Evolutionary conservation across 78 protist species (phyloP).

Genomic region (Salpingoeca rosetta): DNA sequence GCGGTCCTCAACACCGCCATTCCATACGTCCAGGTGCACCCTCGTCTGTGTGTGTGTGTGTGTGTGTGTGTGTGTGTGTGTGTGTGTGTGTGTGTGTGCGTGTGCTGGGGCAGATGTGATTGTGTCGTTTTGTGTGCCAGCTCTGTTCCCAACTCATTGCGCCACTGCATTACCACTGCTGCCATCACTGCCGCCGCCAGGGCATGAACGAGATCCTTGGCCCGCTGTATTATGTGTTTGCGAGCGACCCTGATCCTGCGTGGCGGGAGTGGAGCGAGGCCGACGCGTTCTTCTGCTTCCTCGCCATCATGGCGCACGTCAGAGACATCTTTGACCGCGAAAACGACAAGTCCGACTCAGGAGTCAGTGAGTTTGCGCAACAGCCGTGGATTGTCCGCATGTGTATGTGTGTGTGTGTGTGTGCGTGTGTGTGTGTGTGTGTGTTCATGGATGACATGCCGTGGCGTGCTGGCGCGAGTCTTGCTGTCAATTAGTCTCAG

Average conservation of each 20-base stretch:
- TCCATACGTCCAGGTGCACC: not conserved
- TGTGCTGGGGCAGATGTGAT: not conserved
- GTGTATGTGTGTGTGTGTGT: not conserved
- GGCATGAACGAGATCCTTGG: constrained; percentile 77
- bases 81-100: constrained; percentile 8
- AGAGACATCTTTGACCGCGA: constrained; percentile 43
- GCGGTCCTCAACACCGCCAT: constrained; percentile 24
- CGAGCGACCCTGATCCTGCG: constrained; percentile 25
- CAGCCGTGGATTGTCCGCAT: not conserved
- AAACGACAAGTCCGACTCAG: not conserved
- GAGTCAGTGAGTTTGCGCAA: not conserved
- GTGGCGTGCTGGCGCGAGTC: too few relatives aligned
- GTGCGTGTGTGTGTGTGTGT: not conserved
- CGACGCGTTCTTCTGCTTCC: constrained; percentile 75
- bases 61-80: constrained; percentile 7
- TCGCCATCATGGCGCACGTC: constrained; percentile 51
- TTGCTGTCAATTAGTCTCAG: too few relatives aligned
- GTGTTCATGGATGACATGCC: not conserved
- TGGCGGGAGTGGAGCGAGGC: constrained; percentile 55
- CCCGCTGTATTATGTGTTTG: constrained; percentile 57
- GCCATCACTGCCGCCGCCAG: not conserved
- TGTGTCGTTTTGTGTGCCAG: not conserved
- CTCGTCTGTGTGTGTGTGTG: too few relatives aligned
- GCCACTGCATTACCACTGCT: not conserved
- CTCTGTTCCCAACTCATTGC: not conserved